phyloP scores from a whole-genome alignment of 768 basidiomycete genomes.

The Psilocybe cubensis region DNA sequence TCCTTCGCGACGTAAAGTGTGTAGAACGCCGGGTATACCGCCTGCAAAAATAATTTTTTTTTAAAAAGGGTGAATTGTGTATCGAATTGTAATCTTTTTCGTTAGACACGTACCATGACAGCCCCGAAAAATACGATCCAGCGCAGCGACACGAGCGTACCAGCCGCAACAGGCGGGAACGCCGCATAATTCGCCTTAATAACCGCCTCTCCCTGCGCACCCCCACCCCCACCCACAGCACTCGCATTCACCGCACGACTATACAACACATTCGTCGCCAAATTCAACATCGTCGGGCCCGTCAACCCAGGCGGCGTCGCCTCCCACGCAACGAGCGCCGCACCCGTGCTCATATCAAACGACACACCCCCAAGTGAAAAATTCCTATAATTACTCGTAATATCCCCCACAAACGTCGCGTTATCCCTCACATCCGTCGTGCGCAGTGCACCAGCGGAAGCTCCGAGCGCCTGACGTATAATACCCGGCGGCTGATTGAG shows the following conservation, averaged over 20 bases:
- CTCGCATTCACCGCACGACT: constrained; percentile 61
- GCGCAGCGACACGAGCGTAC: constrained; percentile 64
- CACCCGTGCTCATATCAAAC: constrained; percentile 50
- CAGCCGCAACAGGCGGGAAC: constrained; percentile 59
- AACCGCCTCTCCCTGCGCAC: constrained; percentile 38
- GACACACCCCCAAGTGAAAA: constrained; percentile 74
- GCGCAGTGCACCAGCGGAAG: constrained; percentile 34
- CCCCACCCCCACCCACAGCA: too few relatives aligned
- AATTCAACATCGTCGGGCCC: constrained; percentile 66
- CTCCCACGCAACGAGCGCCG: constrained; percentile 74
- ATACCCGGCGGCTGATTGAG: constrained; percentile 60
- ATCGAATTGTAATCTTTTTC: not conserved
- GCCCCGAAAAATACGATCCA: constrained; percentile 80
- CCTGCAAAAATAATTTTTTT: constrained; percentile 42
- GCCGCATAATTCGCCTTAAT: constrained; percentile 61
- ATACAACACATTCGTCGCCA: constrained; percentile 70
- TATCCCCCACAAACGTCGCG: constrained; percentile 57
- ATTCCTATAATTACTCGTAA: constrained; percentile 55
- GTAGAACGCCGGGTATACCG: constrained; percentile 81
- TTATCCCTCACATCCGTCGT: constrained; percentile 55
- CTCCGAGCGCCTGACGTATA: constrained; percentile 50
- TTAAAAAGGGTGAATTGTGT: not conserved
- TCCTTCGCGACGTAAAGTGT: constrained; percentile 78
- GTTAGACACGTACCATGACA: constrained; percentile 55
- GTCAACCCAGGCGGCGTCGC: constrained; percentile 60